phyloP scores from a whole-genome alignment of 495 filamentous ascomycete species.

The Aspergillus incahuasiensis region DNA sequence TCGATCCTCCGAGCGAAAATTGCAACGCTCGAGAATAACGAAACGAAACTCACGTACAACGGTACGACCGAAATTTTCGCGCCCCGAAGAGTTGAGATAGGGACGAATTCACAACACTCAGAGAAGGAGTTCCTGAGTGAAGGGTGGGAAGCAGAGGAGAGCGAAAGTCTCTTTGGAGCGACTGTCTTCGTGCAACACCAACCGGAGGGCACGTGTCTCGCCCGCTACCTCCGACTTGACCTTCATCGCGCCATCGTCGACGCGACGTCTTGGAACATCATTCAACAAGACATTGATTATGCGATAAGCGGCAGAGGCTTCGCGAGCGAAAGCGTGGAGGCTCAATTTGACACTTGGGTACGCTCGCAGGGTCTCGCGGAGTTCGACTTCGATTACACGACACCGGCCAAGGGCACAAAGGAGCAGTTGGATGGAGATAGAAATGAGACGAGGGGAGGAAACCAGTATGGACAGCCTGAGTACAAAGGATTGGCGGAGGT shows the following conservation, averaged over 20 bases:
- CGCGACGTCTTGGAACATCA: slow-evolving; percentile 3
- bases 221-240: slow-evolving; percentile 4
- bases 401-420: not conserved
- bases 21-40: not conserved
- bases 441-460: not conserved
- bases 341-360: not conserved
- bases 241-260: slow-evolving; percentile 9
- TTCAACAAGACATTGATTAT: not conserved
- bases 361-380: not conserved
- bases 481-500: not conserved
- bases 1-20: slow-evolving; percentile 4
- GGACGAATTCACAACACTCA: not conserved
- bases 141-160: not conserved
- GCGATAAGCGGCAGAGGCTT: not conserved
- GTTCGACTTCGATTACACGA: not conserved
- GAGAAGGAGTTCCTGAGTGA: not conserved
- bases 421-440: too few species aligned
- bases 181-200: not conserved
- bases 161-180: not conserved
- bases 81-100: not conserved
- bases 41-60: not conserved
- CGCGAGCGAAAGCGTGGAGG: too few species aligned
- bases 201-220: slow-evolving; percentile 3
- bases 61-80: not conserved
- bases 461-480: not conserved